Conservation (phyloP, 2,329 filamentous ascomycete species). For the Coleophoma crateriformis region DNA sequence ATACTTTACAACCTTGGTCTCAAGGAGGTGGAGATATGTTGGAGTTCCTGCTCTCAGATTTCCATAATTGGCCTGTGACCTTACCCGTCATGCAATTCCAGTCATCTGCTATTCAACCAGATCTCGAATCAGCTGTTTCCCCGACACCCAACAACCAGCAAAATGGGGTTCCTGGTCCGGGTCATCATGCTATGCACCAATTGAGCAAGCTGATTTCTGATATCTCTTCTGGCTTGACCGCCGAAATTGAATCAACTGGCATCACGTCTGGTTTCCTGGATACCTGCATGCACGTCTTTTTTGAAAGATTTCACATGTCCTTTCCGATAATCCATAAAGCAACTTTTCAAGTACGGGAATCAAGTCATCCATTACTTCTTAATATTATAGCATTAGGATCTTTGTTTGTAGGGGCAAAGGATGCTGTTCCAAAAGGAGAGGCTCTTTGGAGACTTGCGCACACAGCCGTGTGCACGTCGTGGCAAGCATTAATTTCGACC, state of each 20-base stretch:
- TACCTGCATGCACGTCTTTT: constrained; percentile 39
- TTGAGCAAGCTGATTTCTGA: constrained; percentile 5
- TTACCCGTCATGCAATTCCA: constrained; percentile 5
- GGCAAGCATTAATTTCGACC: constrained; percentile 36
- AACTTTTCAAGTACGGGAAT: constrained; percentile 37
- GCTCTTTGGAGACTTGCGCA: constrained; percentile 36
- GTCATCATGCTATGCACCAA: constrained; percentile 8
- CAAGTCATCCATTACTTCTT: constrained; percentile 33
- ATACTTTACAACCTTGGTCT: constrained; percentile 1
- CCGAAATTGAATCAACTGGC: constrained; percentile 33
- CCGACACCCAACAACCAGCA: constrained; percentile 13
- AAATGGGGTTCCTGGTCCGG: neutral
- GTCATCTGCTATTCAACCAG: constrained; percentile 18
- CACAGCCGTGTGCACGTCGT: constrained; percentile 38
- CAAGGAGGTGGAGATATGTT: constrained; percentile 3
- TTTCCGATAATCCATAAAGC: constrained; percentile 36
- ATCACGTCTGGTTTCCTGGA: constrained; percentile 39
- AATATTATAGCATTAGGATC: constrained; percentile 40
- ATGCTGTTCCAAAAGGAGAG: constrained; percentile 36
- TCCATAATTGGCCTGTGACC: constrained; percentile 3
- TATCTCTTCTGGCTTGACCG: constrained; percentile 35
- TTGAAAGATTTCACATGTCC: constrained; percentile 36
- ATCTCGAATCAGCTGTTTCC: constrained; percentile 28
- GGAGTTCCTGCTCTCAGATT: constrained; percentile 4
- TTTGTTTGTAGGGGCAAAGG: constrained; percentile 35